These are phyloP conservation scores for Suillus clintonianus DNA, from an alignment of 768 basidiomycete genomes.

Conservation along the genomic window DNA sequence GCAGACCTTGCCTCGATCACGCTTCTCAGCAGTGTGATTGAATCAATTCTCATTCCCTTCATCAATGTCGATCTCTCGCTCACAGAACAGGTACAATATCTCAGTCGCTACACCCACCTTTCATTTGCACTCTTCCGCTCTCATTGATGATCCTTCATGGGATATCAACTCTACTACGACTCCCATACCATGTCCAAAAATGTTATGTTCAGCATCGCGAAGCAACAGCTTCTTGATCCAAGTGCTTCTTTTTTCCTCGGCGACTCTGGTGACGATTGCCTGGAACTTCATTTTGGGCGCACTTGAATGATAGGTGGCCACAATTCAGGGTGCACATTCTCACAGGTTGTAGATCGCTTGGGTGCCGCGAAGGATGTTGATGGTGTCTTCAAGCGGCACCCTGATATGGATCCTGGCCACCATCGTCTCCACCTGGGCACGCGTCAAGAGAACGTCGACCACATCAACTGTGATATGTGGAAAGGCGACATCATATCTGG, in stretches of 20 bases:
- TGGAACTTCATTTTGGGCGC: slow-evolving; percentile 30
- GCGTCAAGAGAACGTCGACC: slow-evolving; percentile 20
- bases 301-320: slow-evolving; percentile 23
- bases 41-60: neutral
- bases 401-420: slow-evolving; percentile 27
- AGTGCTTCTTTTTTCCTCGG: slow-evolving; percentile 19
- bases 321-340: slow-evolving; percentile 6
- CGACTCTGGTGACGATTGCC: slow-evolving; percentile 27
- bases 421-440: slow-evolving; percentile 10
- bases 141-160: slow-evolving; percentile 26
- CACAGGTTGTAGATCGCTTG: slow-evolving; percentile 5
- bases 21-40: neutral
- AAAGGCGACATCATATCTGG: slow-evolving; percentile 1
- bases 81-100: neutral
- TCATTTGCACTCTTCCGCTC: neutral
- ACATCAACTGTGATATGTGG: neutral
- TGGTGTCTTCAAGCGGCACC: slow-evolving; percentile 19
- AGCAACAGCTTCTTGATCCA: slow-evolving; percentile 20
- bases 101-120: neutral
- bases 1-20: neutral
- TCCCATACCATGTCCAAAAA: slow-evolving; percentile 31
- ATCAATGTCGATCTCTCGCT: neutral
- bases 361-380: slow-evolving; percentile 12
- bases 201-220: slow-evolving; percentile 13
- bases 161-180: slow-evolving; percentile 23